phyloP scores from a whole-genome alignment of 2,329 filamentous ascomycete species.

The Verticillium nonalfalfae region DNA sequence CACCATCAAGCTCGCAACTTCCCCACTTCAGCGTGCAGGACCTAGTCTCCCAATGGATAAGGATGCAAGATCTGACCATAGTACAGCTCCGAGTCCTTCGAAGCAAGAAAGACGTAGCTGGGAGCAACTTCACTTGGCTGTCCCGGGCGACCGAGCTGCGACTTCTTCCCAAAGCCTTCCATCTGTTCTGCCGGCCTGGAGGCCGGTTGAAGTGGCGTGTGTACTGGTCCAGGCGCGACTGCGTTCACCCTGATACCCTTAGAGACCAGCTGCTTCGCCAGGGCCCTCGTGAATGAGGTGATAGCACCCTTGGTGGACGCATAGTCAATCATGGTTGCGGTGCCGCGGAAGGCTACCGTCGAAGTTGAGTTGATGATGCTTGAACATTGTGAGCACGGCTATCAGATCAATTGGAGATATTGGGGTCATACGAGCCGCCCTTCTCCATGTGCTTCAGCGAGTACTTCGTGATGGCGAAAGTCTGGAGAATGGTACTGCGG shows the following conservation, averaged over 20 bases:
- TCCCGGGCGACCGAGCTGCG: slow-evolving; percentile 28
- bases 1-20: too few relatives aligned
- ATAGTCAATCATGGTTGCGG: slow-evolving; percentile 45
- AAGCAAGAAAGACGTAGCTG: slow-evolving; percentile 31
- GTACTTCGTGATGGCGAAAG: slow-evolving; percentile 55
- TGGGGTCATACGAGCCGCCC: slow-evolving; percentile 31
- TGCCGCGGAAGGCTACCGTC: slow-evolving; percentile 47
- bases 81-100: slow-evolving; percentile 30
- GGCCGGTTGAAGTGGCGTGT: slow-evolving; percentile 35
- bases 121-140: slow-evolving; percentile 38
- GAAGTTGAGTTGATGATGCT: slow-evolving; percentile 53
- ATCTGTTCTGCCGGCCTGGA: slow-evolving; percentile 35
- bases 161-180: slow-evolving; percentile 33
- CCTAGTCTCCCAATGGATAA: slow-evolving; percentile 30
- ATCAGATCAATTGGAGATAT: neutral
- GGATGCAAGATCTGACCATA: slow-evolving; percentile 32
- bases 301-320: slow-evolving; percentile 53
- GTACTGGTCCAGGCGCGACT: slow-evolving; percentile 32
- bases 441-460: slow-evolving; percentile 47
- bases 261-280: slow-evolving; percentile 44
- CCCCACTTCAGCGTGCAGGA: too few relatives aligned
- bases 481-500: slow-evolving; percentile 48
- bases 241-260: slow-evolving; percentile 52
- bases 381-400: neutral
- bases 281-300: slow-evolving; percentile 44